Evolutionary conservation across 805 yeast species (phyloP).

Genomic region (Candida ponderosae): DNA sequence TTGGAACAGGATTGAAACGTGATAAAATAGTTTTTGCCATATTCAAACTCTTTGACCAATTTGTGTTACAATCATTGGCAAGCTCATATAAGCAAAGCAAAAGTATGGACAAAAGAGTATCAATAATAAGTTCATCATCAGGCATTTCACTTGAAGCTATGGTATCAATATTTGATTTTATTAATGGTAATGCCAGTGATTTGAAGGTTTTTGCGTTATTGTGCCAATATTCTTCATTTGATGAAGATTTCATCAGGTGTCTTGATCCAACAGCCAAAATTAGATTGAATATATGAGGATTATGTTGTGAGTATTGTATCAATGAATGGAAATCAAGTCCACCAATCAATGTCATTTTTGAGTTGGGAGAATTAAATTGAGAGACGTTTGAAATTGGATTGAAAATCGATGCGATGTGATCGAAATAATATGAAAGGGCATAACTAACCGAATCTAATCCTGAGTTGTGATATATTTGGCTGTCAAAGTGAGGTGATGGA

Average conservation of each 20-base stretch:
- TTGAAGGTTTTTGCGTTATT: constrained; percentile 1
- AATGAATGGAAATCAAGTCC: constrained; percentile 1
- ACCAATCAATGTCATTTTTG: not conserved
- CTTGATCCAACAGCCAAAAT: constrained; percentile 5
- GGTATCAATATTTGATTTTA: too few relatives aligned
- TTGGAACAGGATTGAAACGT: not conserved
- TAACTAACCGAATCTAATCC: not conserved
- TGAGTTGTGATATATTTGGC: too few relatives aligned
- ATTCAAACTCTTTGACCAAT: constrained; percentile 5
- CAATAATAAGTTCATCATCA: not conserved
- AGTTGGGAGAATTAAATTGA: not conserved
- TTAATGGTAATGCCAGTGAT: constrained; percentile 1
- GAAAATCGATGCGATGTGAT: constrained; percentile 5
- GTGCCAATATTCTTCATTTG: constrained; percentile 1
- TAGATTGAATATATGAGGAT: constrained; percentile 1
- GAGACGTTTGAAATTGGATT: constrained; percentile 1
- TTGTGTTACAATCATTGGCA: constrained; percentile 5
- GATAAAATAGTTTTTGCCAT: constrained; percentile 1
- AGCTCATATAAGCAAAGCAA: constrained; percentile 4
- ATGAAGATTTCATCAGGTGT: constrained; percentile 1
- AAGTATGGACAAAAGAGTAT: constrained; percentile 4
- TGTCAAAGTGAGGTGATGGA: too few relatives aligned
- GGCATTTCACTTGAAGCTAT: not conserved
- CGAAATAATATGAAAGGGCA: constrained; percentile 3
- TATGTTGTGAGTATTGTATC: constrained; percentile 2